Conservation (phyloP, 2,329 filamentous ascomycete genomes). For the Colletotrichum tamarilloi region DNA sequence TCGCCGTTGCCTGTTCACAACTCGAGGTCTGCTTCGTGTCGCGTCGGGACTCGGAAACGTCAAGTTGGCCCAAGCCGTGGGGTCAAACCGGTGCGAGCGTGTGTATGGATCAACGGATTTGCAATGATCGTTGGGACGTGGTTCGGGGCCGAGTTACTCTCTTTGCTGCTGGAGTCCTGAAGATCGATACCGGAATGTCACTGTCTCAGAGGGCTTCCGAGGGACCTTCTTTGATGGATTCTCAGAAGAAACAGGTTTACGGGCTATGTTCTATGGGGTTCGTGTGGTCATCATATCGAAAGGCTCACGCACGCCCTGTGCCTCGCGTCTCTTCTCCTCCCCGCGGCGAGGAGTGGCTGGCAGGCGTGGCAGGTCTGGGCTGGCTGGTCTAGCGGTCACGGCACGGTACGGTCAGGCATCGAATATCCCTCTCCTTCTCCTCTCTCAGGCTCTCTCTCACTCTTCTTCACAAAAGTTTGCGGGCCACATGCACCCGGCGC, state of each 20-base stretch:
- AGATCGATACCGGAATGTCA: not conserved
- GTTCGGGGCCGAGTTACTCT: not conserved
- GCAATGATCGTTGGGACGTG: not conserved
- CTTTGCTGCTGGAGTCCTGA: not conserved
- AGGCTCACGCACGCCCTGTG: no score
- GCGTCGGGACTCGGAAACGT: constrained; percentile 23
- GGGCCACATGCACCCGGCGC: no score
- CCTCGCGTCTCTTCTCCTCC: not conserved
- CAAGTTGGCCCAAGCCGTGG: not conserved
- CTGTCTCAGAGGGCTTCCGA: not conserved
- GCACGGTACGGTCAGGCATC: no score
- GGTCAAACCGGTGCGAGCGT: not conserved
- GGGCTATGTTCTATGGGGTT: not conserved
- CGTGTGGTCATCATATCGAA: constrained; percentile 18
- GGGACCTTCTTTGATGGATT: not conserved
- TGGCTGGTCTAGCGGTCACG: no score
- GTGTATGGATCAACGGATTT: not conserved
- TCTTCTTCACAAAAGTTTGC: no score
- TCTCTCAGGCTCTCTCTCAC: not conserved
- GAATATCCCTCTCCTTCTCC: not conserved
- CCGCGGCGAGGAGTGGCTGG: no score
- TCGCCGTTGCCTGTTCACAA: not conserved
- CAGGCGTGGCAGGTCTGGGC: no score
- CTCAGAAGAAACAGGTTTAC: constrained; percentile 6
- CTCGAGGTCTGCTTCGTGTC: not conserved